Percentiles rank a stretch among this genome's conserved stretches.
These are phyloP conservation scores for Trichopus zeylanicus DNA, from an alignment of 116 monocot species.

Conservation along the genomic window DNA sequence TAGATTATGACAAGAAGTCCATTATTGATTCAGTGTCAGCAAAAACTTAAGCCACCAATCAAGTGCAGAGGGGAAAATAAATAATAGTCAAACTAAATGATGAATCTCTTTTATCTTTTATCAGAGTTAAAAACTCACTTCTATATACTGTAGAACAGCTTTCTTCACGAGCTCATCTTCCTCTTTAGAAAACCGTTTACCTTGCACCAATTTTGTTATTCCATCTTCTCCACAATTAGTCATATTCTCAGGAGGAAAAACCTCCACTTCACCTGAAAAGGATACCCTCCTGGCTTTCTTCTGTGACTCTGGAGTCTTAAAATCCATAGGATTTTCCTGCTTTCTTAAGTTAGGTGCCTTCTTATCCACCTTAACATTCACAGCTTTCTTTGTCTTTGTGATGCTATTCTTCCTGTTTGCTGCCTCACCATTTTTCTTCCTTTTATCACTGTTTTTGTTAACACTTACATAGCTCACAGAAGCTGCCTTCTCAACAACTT, in stretches of 20 bases:
- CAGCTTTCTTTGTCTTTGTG: not conserved
- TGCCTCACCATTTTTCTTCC: too few relatives aligned
- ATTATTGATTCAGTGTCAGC: too few relatives aligned
- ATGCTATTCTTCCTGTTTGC: not conserved
- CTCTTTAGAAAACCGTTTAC: not conserved
- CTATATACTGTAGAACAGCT: conserved; percentile 5
- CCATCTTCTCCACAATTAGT: not conserved
- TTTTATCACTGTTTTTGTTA: too few relatives aligned
- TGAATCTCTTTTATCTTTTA: too few relatives aligned
- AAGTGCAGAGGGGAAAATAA: too few relatives aligned
- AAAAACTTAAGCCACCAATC: too few relatives aligned
- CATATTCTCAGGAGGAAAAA: not conserved
- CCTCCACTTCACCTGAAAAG: conserved; percentile 6
- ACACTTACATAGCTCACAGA: too few relatives aligned
- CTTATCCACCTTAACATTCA: not conserved
- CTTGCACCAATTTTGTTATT: not conserved
- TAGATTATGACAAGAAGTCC: too few relatives aligned
- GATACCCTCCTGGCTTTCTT: conserved; percentile 1
- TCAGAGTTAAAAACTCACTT: not conserved
- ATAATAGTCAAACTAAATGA: too few relatives aligned
- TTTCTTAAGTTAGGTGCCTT: not conserved
- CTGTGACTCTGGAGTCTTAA: not conserved
- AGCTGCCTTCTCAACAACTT: too few relatives aligned
- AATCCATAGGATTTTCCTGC: not conserved
- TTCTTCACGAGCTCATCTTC: conserved; percentile 7